Percentiles rank a stretch among this genome's conserved stretches.
Evolutionary conservation across 2,329 filamentous ascomycete species (phyloP).

Genomic region (Aspergillus sp.): DNA sequence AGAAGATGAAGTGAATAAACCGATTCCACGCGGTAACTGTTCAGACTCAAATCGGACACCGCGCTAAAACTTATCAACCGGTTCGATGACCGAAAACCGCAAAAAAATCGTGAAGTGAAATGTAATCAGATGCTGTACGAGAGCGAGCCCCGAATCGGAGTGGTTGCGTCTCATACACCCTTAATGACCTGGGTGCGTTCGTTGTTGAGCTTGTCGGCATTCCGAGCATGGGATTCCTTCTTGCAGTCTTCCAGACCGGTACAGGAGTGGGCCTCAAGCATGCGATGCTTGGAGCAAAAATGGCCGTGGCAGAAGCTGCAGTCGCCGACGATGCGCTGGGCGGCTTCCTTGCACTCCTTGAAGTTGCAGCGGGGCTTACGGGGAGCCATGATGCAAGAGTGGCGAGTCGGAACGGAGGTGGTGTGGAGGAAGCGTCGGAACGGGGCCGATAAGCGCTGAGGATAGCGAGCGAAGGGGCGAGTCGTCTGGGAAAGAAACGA

Average conservation of each 20-base stretch:
- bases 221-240: constrained; percentile 92
- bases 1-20: constrained; percentile 6
- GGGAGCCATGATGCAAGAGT: constrained; percentile 40
- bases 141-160: not conserved
- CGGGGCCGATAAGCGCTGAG: constrained; percentile 12
- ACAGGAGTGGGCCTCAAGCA: constrained; percentile 94
- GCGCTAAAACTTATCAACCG: constrained; percentile 29
- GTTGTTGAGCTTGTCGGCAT: constrained; percentile 85
- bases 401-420: constrained; percentile 5
- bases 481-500: constrained; percentile 12
- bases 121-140: constrained; percentile 4
- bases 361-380: constrained; percentile 74
- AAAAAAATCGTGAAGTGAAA: constrained; percentile 16
- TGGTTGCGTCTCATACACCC: constrained; percentile 63
- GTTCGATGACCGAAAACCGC: constrained; percentile 12
- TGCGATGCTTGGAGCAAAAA: constrained; percentile 91
- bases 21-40: constrained; percentile 4
- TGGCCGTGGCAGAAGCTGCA: constrained; percentile 93
- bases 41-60: constrained; percentile 26
- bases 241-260: constrained; percentile 93
- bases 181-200: constrained; percentile 94
- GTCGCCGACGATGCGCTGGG: constrained; percentile 92
- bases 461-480: constrained; percentile 1
- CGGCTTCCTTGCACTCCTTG: constrained; percentile 83
- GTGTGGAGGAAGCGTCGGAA: constrained; percentile 11